Conservation (phyloP, 2,329 filamentous ascomycete genomes). For the Madurella mycetomatis region DNA sequence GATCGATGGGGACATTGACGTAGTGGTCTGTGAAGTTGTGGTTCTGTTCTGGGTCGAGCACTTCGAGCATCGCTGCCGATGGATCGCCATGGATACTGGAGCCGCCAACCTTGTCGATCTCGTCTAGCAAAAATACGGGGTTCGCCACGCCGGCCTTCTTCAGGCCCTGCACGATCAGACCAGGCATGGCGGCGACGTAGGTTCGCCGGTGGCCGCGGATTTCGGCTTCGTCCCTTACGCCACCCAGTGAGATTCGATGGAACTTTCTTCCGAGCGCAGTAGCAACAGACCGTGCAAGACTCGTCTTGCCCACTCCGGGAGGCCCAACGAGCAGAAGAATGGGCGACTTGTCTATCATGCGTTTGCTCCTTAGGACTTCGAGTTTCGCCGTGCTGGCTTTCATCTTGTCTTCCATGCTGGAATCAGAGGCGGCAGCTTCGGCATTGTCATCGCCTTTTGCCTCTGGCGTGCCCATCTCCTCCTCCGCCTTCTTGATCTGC, state of each 20-base stretch:
- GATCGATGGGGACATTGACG: slow-evolving; percentile 88
- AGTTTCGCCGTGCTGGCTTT: slow-evolving; percentile 58
- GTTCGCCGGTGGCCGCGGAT: slow-evolving; percentile 92
- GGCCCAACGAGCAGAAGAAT: slow-evolving; percentile 91
- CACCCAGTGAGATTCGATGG: slow-evolving; percentile 92
- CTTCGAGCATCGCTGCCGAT: slow-evolving; percentile 95
- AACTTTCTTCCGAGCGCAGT: slow-evolving; percentile 91
- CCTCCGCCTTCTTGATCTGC: slow-evolving; percentile 66
- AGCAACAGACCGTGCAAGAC: slow-evolving; percentile 86
- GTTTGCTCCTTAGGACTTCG: slow-evolving; percentile 72
- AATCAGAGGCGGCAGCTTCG: slow-evolving; percentile 12
- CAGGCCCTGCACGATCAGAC: slow-evolving; percentile 84
- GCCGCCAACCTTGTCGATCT: slow-evolving; percentile 94
- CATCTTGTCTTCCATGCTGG: slow-evolving; percentile 31
- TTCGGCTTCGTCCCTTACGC: slow-evolving; percentile 93
- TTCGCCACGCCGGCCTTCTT: slow-evolving; percentile 96
- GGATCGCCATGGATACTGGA: slow-evolving; percentile 93
- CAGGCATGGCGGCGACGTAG: slow-evolving; percentile 98
- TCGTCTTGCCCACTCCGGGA: slow-evolving; percentile 94
- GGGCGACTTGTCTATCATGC: slow-evolving; percentile 89
- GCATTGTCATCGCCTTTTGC: slow-evolving; percentile 28
- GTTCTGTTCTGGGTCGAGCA: slow-evolving; percentile 96
- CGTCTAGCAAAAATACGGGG: slow-evolving; percentile 90
- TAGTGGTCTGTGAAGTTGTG: slow-evolving; percentile 94
- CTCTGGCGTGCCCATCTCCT: slow-evolving; percentile 47